Percentiles rank a stretch among this genome's conserved stretches.
These are phyloP conservation scores for Boletus pseudopeckii DNA, from an alignment of 768 basidiomycete genomes.

Conservation along the genomic window DNA sequence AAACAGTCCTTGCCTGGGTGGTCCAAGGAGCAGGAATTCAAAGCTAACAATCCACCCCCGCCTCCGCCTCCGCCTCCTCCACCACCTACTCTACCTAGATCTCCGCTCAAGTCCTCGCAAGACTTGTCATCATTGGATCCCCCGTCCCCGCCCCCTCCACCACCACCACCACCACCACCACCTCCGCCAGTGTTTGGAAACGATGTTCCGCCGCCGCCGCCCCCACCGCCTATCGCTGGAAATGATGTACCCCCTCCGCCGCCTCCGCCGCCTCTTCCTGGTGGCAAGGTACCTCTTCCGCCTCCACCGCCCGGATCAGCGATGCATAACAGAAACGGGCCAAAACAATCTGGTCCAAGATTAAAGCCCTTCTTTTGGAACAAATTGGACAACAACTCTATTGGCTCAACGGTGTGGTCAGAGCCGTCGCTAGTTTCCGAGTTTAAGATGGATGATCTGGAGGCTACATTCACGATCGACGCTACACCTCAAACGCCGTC, in stretches of 20 bases:
- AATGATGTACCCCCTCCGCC: constrained; percentile 2
- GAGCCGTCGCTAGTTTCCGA: constrained; percentile 42
- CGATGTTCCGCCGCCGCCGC: constrained; percentile 7
- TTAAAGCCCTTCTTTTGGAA: constrained; percentile 92
- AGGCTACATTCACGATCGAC: constrained; percentile 67
- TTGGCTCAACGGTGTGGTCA: constrained; percentile 65
- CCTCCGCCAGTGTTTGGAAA: constrained; percentile 29
- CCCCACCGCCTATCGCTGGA: constrained; percentile 21
- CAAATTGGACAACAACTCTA: constrained; percentile 52
- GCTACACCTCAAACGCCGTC: constrained; percentile 41
- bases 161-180: constrained; percentile 31
- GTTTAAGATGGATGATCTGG: constrained; percentile 68
- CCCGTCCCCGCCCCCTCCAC: constrained; percentile 31
- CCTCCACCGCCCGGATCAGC: constrained; percentile 28
- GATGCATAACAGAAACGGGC: constrained; percentile 31
- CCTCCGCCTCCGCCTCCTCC: constrained; percentile 46
- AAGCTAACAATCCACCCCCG: constrained; percentile 60
- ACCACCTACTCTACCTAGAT: background rate
- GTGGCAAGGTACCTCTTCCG: constrained; percentile 19
- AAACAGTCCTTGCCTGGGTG: constrained; percentile 50
- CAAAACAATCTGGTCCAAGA: constrained; percentile 44
- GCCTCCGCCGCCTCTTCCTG: constrained; percentile 39
- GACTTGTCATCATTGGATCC: constrained; percentile 3
- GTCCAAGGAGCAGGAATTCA: constrained; percentile 68
- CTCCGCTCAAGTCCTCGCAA: constrained; percentile 30